Conservation (phyloP, 306 rosid species). For the Glycyrrhiza uralensis region DNA sequence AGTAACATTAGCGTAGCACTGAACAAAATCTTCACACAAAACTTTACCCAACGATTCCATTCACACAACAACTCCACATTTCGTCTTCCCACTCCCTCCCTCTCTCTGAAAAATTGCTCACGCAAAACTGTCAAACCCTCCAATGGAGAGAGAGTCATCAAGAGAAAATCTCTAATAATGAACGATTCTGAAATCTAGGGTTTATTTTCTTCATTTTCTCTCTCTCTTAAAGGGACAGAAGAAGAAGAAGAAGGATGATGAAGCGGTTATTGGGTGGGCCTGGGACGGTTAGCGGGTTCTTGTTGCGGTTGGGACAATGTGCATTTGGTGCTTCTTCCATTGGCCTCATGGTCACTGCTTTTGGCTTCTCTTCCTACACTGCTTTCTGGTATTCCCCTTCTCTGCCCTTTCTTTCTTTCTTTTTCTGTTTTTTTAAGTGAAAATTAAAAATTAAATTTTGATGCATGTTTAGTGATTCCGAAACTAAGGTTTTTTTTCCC, state of each 20-base stretch:
- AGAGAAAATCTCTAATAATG: neutral
- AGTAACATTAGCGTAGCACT: no score
- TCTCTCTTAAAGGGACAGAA: neutral
- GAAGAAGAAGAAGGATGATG: slow-evolving; percentile 38
- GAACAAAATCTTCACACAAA: neutral
- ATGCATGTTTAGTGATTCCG: neutral
- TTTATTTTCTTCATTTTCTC: neutral
- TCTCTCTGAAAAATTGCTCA: neutral
- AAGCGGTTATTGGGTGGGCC: slow-evolving; percentile 71
- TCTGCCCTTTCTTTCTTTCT: neutral
- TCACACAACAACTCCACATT: neutral
- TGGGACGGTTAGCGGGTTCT: slow-evolving; percentile 68
- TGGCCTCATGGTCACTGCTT: slow-evolving; percentile 69
- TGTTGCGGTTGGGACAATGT: slow-evolving; percentile 74
- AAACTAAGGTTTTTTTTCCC: neutral
- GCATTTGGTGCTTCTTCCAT: slow-evolving; percentile 74
- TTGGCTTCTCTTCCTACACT: slow-evolving; percentile 65
- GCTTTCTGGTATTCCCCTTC: slow-evolving; percentile 68
- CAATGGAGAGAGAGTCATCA: neutral
- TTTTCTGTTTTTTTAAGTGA: no score
- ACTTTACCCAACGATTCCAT: neutral
- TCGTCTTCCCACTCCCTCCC: neutral
- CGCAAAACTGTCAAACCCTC: neutral
- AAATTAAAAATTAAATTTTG: neutral
- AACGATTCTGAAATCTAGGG: slow-evolving; percentile 41